These are phyloP conservation scores for Talaromyces liani DNA, from an alignment of 495 filamentous ascomycete genomes.

Conservation along the genomic window DNA sequence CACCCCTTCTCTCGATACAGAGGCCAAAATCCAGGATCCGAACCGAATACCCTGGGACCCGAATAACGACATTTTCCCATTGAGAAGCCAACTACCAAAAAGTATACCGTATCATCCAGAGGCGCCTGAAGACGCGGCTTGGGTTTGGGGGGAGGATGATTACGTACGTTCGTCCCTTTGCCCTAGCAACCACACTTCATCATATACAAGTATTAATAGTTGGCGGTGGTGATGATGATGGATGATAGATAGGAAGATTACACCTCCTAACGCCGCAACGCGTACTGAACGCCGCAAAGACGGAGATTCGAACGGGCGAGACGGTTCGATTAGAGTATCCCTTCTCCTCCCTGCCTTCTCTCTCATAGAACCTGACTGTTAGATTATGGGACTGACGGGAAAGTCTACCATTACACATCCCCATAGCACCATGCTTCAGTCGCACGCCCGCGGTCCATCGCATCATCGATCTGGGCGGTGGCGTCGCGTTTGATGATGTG, in stretches of 20 bases:
- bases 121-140: conserved; percentile 45
- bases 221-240: too few species aligned
- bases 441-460: conserved; percentile 45
- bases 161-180: conserved; percentile 44
- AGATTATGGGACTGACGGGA: neutral
- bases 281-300: conserved; percentile 37
- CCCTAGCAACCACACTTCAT: conserved; percentile 12
- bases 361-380: too few species aligned
- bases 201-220: neutral
- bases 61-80: neutral
- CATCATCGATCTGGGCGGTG: conserved; percentile 37
- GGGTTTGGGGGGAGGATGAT: conserved; percentile 59
- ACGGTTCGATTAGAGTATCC: conserved; percentile 41
- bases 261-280: conserved; percentile 25
- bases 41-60: neutral
- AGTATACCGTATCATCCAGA: conserved; percentile 12
- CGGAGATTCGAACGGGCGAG: conserved; percentile 47
- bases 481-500: conserved; percentile 50
- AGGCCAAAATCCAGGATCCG: neutral
- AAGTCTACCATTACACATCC: conserved; percentile 49
- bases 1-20: neutral
- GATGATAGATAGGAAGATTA: neutral
- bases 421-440: conserved; percentile 40
- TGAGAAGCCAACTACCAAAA: neutral
- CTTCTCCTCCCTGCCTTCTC: neutral